These are phyloP conservation scores for Gossypium davidsonii DNA, from an alignment of 441 rosid genomes.

Conservation along the genomic window DNA sequence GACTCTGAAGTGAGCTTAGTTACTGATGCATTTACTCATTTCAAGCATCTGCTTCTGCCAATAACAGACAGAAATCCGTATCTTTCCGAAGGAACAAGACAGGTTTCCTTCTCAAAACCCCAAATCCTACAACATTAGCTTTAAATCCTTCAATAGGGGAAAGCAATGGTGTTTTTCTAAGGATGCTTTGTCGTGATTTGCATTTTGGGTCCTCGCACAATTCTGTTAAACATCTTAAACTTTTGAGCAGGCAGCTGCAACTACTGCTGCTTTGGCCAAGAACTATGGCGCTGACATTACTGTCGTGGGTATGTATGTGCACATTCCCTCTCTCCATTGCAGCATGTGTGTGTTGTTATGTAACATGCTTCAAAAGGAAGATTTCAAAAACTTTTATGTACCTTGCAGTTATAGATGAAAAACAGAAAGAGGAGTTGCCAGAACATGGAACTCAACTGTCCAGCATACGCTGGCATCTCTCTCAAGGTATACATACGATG, in stretches of 20 bases:
- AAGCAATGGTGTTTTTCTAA: neutral
- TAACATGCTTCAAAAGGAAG: constrained; percentile 11
- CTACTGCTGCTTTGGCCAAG: constrained; percentile 76
- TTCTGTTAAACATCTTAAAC: neutral
- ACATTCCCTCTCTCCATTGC: neutral
- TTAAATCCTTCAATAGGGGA: neutral
- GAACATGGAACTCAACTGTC: constrained; percentile 78
- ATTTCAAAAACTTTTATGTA: constrained; percentile 21
- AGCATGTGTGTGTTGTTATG: neutral
- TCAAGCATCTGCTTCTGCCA: constrained; percentile 81
- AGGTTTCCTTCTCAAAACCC: constrained; percentile 36
- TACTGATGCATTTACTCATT: constrained; percentile 48
- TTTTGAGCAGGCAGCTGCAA: constrained; percentile 64
- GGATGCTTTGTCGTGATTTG: neutral
- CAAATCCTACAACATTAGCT: neutral
- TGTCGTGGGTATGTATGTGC: constrained; percentile 55
- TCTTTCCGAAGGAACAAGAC: constrained; percentile 88
- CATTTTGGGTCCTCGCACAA: neutral
- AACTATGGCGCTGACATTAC: constrained; percentile 93
- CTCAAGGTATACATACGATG: constrained; percentile 47
- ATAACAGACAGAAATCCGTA: constrained; percentile 70
- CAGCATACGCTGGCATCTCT: constrained; percentile 82
- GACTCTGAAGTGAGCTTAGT: constrained; percentile 45
- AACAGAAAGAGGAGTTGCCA: constrained; percentile 55
- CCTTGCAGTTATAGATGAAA: constrained; percentile 71